Conservation (phyloP, 192 early-diverging fungal species). For the Dispira simplex region DNA sequence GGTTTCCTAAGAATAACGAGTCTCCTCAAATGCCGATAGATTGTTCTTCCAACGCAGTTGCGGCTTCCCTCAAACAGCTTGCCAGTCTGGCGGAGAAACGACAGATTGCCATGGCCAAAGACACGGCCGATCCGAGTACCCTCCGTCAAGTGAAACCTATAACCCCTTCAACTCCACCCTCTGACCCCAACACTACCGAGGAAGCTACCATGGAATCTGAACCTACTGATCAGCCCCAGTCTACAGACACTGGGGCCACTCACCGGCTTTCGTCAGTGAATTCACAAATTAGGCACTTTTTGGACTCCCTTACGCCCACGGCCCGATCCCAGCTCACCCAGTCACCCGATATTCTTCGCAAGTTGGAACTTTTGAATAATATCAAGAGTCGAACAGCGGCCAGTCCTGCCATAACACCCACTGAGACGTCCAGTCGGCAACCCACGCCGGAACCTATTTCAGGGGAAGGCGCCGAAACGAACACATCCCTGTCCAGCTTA, state of each 20-base stretch:
- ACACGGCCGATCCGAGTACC: neutral
- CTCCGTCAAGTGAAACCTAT: neutral
- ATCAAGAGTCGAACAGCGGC: neutral
- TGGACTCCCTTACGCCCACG: conserved; percentile 6
- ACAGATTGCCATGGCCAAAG: no score
- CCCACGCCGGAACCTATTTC: no score
- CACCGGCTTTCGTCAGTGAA: neutral
- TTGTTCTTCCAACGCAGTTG: no score
- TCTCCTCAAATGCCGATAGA: no score
- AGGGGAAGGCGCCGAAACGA: no score
- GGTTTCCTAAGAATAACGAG: no score
- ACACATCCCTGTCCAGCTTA: no score
- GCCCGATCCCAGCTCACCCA: neutral
- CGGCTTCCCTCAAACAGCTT: no score
- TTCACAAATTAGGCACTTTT: neutral
- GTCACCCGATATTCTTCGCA: conserved; percentile 9
- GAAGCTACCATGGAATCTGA: no score
- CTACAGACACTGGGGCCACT: neutral
- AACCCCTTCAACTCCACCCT: neutral
- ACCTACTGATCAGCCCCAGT: neutral
- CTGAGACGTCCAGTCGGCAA: no score
- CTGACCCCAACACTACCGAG: neutral
- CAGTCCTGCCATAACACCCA: no score
- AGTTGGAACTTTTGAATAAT: neutral
- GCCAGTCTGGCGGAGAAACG: no score